phyloP scores from a whole-genome alignment of 2,329 filamentous ascomycete genomes.

The Trichoderma gracile region DNA sequence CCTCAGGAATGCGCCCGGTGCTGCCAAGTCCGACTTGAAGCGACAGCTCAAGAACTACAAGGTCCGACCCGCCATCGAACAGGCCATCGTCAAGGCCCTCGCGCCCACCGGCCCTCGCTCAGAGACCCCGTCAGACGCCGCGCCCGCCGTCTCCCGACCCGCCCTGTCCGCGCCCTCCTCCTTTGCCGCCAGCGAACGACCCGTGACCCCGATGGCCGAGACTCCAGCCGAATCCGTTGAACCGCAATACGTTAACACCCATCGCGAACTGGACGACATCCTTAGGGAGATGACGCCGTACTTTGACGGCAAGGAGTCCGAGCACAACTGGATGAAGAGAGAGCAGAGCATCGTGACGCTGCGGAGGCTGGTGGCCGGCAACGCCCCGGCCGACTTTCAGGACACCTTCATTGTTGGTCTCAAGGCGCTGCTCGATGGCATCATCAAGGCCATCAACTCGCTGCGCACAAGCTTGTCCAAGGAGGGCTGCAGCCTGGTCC shows the following conservation, averaged over 20 bases:
- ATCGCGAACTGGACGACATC: constrained; percentile 83
- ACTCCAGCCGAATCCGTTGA: constrained; percentile 69
- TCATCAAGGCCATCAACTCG: constrained; percentile 81
- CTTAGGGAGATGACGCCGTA: constrained; percentile 76
- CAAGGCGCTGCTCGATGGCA: constrained; percentile 77
- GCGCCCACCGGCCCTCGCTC: constrained; percentile 52
- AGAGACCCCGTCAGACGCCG: constrained; percentile 45
- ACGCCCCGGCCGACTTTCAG: constrained; percentile 75
- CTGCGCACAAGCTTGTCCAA: constrained; percentile 87
- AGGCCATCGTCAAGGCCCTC: constrained; percentile 75
- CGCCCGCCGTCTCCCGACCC: constrained; percentile 41
- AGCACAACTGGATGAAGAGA: constrained; percentile 86
- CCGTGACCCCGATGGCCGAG: constrained; percentile 64
- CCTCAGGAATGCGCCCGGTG: constrained; percentile 69
- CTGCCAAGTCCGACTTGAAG: constrained; percentile 86
- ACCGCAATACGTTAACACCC: constrained; percentile 79
- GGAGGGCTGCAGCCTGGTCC: constrained; percentile 78
- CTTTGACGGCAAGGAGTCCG: constrained; percentile 87
- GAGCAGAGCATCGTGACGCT: constrained; percentile 79
- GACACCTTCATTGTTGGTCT: constrained; percentile 69
- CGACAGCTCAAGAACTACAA: constrained; percentile 81
- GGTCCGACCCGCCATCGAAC: constrained; percentile 82
- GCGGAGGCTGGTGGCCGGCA: constrained; percentile 77
- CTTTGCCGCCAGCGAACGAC: constrained; percentile 51
- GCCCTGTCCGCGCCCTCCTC: constrained; percentile 51